Base-by-base conservation (phyloP, 306 rosid genomes). In the Macrotyloma uniflorum region DNA sequence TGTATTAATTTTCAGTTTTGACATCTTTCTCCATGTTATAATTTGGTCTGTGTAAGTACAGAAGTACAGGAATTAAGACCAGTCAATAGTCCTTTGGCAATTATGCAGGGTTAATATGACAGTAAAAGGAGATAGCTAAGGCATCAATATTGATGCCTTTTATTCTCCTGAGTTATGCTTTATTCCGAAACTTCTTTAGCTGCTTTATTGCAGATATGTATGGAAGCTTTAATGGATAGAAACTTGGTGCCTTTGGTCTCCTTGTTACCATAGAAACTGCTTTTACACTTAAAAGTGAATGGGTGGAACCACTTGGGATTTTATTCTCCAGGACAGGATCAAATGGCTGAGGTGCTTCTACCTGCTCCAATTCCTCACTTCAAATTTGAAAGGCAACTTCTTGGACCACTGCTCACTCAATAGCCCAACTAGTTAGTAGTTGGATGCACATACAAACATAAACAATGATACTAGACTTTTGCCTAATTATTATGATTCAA, bases 161-260 rank as follows among this genome's bases (percentile, higher is more conserved):
- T 76, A 51, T 78, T 74, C 28, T 63, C 13, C 51, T 13, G 5
- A 62, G 74, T 73, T 35, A 54, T 75, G 79, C 91, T 88, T 90
- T 90, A 90, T 90, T 90, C 94, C 91, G 82, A 70, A 65, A 85
- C 87, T 88, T 84, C 86, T 82, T 79, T 83, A 30, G 76, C 47
- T 84, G 54, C 93, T 88, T 89, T 89, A 82, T 78, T 69, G 46
- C 79, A 79, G 64, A 61, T 51, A 65, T 70, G 75, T 46, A 59
- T 74, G 75, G 63, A 76, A 79, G 77, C 86, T 90, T 83, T 85
- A 71, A 42, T 63, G 49, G 69, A 47, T 78, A 54, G 38, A 76
- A 86, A 80, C 6, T 81, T 79, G 89, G 87, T 83, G 76, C 89
- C 87, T 75, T 83, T 87, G 91, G 93, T 87, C 90, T 87, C 80